Conservation (phyloP, 345 rosid species). For the Brassica nigra region DNA sequence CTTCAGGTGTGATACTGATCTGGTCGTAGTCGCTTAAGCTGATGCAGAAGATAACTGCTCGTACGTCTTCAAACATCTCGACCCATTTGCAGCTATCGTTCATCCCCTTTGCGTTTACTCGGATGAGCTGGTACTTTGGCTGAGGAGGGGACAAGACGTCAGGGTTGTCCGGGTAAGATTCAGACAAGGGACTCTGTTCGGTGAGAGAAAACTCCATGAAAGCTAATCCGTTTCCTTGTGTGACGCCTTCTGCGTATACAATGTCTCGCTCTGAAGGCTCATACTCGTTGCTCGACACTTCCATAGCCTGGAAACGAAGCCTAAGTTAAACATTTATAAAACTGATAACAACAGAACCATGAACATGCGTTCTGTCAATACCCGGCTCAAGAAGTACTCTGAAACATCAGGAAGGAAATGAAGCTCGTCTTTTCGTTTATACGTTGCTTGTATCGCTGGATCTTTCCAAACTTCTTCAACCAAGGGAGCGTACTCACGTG, state of each 20-base stretch:
- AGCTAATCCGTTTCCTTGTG: slow-evolving; percentile 93
- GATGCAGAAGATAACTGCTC: slow-evolving; percentile 78
- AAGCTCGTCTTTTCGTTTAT: slow-evolving; percentile 85
- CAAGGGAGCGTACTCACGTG: slow-evolving; percentile 96
- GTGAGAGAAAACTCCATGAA: slow-evolving; percentile 91
- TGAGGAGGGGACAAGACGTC: slow-evolving; percentile 64
- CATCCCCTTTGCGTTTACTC: slow-evolving; percentile 93
- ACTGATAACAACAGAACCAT: not conserved
- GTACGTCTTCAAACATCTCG: slow-evolving; percentile 97
- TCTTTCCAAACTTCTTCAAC: slow-evolving; percentile 99
- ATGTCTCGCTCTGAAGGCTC: slow-evolving; percentile 95
- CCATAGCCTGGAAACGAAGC: slow-evolving; percentile 73
- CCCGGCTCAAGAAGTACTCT: slow-evolving; percentile 89
- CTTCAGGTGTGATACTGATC: slow-evolving; percentile 53
- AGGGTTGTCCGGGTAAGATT: slow-evolving; percentile 67
- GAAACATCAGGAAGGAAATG: slow-evolving; percentile 98
- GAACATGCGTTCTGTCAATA: slow-evolving; percentile 32
- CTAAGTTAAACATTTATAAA: not conserved
- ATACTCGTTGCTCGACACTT: slow-evolving; percentile 92
- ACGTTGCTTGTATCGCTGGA: slow-evolving; percentile 93
- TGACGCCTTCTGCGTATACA: slow-evolving; percentile 93
- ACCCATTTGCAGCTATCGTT: slow-evolving; percentile 99
- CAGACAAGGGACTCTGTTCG: slow-evolving; percentile 91
- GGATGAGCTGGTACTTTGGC: slow-evolving; percentile 87
- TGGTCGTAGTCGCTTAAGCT: slow-evolving; percentile 89